phyloP scores from a whole-genome alignment of 1,139 yeast genomes.

The Pichia sp. region DNA sequence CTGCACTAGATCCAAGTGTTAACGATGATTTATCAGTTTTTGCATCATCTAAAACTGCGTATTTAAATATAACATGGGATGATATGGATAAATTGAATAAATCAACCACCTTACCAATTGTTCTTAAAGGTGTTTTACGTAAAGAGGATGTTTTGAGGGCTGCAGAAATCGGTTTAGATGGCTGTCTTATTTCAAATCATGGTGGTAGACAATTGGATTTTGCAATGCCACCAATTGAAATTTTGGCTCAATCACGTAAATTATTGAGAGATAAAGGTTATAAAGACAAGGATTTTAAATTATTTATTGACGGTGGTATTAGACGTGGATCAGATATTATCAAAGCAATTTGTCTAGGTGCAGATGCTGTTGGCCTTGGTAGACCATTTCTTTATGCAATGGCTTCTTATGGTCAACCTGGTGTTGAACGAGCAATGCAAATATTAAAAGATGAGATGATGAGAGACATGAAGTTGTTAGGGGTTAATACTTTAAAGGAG shows the following conservation, averaged over 20 bases:
- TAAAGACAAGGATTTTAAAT: conserved; percentile 38
- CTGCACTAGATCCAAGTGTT: conserved; percentile 29
- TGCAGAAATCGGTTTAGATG: conserved; percentile 52
- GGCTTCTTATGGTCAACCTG: conserved; percentile 65
- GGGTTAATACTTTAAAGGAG: conserved; percentile 42
- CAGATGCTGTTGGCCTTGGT: conserved; percentile 69
- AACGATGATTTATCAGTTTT: conserved; percentile 21
- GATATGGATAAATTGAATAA: conserved; percentile 33
- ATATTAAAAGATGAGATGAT: conserved; percentile 48
- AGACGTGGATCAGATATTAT: conserved; percentile 64
- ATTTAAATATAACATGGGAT: conserved; percentile 35
- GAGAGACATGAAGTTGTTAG: conserved; percentile 53
- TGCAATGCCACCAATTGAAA: conserved; percentile 62
- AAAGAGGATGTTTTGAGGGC: conserved; percentile 51
- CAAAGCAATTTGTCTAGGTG: conserved; percentile 64
- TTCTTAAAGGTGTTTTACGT: conserved; percentile 48
- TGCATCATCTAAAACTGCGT: conserved; percentile 21
- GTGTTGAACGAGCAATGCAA: conserved; percentile 52
- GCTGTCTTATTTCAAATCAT: conserved; percentile 62
- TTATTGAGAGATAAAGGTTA: conserved; percentile 41
- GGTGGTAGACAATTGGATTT: conserved; percentile 74
- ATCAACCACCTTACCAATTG: conserved; percentile 46
- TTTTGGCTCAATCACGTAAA: conserved; percentile 59
- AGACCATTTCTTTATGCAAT: conserved; percentile 68
- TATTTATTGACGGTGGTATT: conserved; percentile 60